Evolutionary conservation across 148 eudicot genomes (phyloP), one percentile per base, ranked within the genome.

Genomic region (Nepenthes mirabilis): DNA sequence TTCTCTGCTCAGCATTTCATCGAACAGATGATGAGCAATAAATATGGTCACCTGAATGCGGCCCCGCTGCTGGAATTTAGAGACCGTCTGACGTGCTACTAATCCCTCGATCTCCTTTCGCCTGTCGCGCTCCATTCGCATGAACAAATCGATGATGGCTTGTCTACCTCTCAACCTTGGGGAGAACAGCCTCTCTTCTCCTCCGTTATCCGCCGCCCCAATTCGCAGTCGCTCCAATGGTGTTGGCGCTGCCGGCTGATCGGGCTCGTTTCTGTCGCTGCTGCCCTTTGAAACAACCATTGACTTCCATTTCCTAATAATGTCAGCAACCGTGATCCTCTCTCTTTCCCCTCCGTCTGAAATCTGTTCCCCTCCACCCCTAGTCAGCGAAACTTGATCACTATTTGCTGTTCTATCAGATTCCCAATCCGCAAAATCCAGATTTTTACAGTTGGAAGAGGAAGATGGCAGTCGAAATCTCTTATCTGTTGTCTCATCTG

Each of bases 91-190:
- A 34, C 77, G 75, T 34, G 72, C 75, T 32, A 47, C 65, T 23
- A 87, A 56, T 6, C 55, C 52, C 32, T 86, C 72, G 54, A 90
- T 72, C 70, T 90, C 95, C 47, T 65, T 62, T 14, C 65, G 70
- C 54, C 91, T 69, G 6, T 84, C 78, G 10, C 71, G 70, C 69
- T 86, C 83, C 70, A 78, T 55, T 55, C 66, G 68, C 67, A 67
- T 64, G 11, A 78, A 70, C 63, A 87, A 57, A 65, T 82, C 82
- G 1, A 36, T 57, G 33, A 71, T 72, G 1, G 91, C 95, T 67
- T 80, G 84, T 2, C 95, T 80, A 34, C 95, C 95, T 32, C 95
- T 78, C 7, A 90, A 64, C 59, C 78, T 70, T 0, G 85, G 91
- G 1, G 90, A 77, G 59, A 57, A 45, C 66, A 48, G 55, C 64